phyloP scores from a whole-genome alignment of 2,329 filamentous ascomycete species.

The Trichocomaceae sp. region DNA sequence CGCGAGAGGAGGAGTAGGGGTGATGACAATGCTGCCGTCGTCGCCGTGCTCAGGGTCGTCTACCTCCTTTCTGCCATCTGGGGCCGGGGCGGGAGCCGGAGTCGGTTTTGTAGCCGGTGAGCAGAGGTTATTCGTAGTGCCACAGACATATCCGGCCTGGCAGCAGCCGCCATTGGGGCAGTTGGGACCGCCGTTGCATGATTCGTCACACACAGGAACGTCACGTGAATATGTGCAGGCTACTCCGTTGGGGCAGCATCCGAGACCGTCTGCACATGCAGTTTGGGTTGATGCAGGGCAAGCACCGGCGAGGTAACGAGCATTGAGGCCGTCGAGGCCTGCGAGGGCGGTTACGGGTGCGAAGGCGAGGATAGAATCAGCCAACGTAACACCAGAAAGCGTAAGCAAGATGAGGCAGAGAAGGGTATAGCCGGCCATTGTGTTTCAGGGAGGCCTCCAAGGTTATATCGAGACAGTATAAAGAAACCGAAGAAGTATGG shows the following conservation, averaged over 20 bases:
- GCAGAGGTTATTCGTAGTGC: conserved; percentile 10
- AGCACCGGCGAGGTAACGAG: neutral
- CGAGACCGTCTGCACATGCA: conserved; percentile 8
- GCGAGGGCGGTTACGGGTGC: conserved; percentile 10
- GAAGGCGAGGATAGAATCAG: conserved; percentile 5
- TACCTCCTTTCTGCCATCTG: neutral
- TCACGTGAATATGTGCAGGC: conserved; percentile 11
- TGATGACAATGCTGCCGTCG: neutral
- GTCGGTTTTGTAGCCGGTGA: conserved; percentile 3
- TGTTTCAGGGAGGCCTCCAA: neutral
- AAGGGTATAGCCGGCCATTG: neutral
- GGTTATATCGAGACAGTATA: conserved; percentile 2
- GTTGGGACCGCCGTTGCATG: conserved; percentile 8
- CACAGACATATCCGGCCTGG: conserved; percentile 12
- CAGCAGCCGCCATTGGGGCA: conserved; percentile 12
- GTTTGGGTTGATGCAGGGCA: conserved; percentile 12
- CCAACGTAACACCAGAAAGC: neutral
- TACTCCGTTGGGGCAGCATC: conserved; percentile 12
- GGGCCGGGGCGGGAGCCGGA: neutral
- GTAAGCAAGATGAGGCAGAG: neutral
- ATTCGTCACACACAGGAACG: conserved; percentile 9
- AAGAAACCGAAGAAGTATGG: neutral
- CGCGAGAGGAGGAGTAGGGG: neutral
- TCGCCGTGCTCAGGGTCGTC: neutral
- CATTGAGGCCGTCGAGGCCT: neutral